Conservation (phyloP, 352 stramenopile genomes). For the Phytophthora pseudosyringae region DNA sequence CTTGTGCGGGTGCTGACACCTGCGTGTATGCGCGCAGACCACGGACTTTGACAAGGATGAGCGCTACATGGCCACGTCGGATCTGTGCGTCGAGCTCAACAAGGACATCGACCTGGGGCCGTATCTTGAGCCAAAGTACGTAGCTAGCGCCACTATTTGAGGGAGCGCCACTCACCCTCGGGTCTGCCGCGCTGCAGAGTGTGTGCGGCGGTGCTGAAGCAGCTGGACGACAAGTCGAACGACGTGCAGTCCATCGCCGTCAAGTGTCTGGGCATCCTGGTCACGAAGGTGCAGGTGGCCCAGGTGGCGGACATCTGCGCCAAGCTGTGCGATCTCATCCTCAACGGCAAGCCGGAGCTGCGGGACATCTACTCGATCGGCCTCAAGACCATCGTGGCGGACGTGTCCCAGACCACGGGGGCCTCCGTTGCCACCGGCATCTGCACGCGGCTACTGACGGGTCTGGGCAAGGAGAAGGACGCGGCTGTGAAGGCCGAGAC, state of each 20-base stretch:
- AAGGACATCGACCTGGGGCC: constrained; percentile 92
- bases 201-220: constrained; percentile 95
- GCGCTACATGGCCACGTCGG: constrained; percentile 99
- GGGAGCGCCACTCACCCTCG: background rate
- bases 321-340: constrained; percentile 96
- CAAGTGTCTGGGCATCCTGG: constrained; percentile 94
- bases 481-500: constrained; percentile 92
- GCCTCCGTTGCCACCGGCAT: constrained; percentile 80
- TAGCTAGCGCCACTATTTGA: background rate
- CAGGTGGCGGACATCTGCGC: constrained; percentile 98
- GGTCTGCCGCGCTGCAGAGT: constrained; percentile 66
- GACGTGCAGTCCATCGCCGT: constrained; percentile 97
- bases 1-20: background rate
- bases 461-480: constrained; percentile 73
- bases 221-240: constrained; percentile 99
- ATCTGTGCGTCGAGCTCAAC: constrained; percentile 96
- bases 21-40: constrained; percentile 45
- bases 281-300: constrained; percentile 96
- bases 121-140: constrained; percentile 87
- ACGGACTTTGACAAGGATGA: constrained; percentile 97
- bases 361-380: constrained; percentile 99
- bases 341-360: constrained; percentile 96
- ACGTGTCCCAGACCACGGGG: constrained; percentile 93
- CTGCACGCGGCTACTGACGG: constrained; percentile 69
- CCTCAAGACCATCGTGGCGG: constrained; percentile 96